Evolutionary conservation across 306 rosid species (phyloP).

Genomic region (Amphicarpaea edgeworthii): DNA sequence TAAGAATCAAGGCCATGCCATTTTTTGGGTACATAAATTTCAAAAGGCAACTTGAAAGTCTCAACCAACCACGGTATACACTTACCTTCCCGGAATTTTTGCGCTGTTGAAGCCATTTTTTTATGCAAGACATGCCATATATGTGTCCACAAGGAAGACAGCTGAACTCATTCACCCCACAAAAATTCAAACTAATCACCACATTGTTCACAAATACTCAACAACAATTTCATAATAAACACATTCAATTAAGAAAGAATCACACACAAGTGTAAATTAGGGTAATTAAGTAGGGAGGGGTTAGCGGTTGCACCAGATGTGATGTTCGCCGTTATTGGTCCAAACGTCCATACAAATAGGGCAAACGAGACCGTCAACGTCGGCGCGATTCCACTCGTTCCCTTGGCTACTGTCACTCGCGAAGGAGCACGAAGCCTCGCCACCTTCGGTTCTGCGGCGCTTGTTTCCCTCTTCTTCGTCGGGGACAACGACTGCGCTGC

Average conservation of each 20-base stretch:
- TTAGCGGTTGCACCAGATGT: conserved; percentile 60
- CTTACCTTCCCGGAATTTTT: conserved; percentile 70
- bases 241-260: conserved; percentile 7
- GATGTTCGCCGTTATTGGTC: conserved; percentile 75
- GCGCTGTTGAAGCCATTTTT: conserved; percentile 72
- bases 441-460: conserved; percentile 68
- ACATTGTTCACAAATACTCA: background rate
- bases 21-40: background rate
- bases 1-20: conserved; percentile 9
- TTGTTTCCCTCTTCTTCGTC: conserved; percentile 54
- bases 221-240: background rate
- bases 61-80: background rate
- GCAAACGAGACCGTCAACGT: conserved; percentile 75
- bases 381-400: conserved; percentile 56
- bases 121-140: conserved; percentile 88
- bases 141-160: conserved; percentile 97
- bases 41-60: background rate
- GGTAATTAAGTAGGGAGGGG: background rate
- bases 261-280: background rate
- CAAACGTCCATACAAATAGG: conserved; percentile 88
- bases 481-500: conserved; percentile 20
- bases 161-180: conserved; percentile 54
- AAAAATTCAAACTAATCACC: background rate
- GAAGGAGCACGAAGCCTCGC: conserved; percentile 55
- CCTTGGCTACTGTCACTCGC: conserved; percentile 54